phyloP scores from a whole-genome alignment of 2,329 filamentous ascomycete genomes.

The Alternaria consortialis region DNA sequence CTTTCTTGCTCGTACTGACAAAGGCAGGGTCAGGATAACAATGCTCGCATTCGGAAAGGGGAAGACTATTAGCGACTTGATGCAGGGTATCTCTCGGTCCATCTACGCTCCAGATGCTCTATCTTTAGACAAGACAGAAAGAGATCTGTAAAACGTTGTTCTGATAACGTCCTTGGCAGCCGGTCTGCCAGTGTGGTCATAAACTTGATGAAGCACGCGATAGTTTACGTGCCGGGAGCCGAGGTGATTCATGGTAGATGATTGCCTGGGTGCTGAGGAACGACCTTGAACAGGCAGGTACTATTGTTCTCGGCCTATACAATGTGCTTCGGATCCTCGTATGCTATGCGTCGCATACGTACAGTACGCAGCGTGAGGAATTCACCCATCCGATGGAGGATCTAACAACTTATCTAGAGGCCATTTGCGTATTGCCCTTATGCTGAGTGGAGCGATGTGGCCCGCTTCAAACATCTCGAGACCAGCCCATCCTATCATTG shows the following conservation, averaged over 20 bases:
- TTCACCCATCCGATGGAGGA: conserved; percentile 34
- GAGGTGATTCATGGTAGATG: not conserved
- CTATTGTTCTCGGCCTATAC: not conserved
- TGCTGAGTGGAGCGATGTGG: conserved; percentile 51
- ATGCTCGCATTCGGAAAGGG: conserved; percentile 2
- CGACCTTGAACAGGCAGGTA: not conserved
- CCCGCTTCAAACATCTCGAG: conserved; percentile 90
- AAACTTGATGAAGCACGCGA: not conserved
- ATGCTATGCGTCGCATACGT: not conserved
- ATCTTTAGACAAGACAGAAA: conserved; percentile 7
- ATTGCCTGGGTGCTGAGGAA: not conserved
- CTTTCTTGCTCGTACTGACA: conserved; percentile 1
- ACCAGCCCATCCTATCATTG: conserved; percentile 96
- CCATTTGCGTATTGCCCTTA: conserved; percentile 50
- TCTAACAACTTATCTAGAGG: conserved; percentile 44
- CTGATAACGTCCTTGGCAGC: not conserved
- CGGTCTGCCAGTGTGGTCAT: not conserved
- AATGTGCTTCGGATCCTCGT: not conserved
- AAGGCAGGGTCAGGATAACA: not conserved
- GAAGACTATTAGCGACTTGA: not conserved
- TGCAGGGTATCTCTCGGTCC: conserved; percentile 2
- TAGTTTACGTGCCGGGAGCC: not conserved
- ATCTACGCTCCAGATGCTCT: conserved; percentile 2
- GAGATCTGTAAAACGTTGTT: not conserved
- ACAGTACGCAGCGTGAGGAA: not conserved